A percentile compares a stretch with the other conserved stretches of the same genome.
These are phyloP conservation scores for Alloascoidea africana DNA, from an alignment of 805 yeast genomes.

Conservation along the genomic window DNA sequence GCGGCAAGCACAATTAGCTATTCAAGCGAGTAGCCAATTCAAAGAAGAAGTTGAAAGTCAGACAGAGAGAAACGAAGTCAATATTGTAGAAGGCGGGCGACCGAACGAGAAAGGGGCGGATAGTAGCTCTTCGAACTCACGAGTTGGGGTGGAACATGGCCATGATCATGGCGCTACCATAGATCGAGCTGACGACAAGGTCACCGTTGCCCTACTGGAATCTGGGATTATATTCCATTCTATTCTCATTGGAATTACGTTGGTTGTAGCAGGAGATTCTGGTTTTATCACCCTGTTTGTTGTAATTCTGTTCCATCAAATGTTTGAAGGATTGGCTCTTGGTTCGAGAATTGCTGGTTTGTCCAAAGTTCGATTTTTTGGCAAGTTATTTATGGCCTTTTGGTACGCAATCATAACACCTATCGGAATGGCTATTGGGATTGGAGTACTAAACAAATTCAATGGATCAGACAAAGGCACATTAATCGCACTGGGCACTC, in stretches of 20 bases:
- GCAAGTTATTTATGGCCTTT: conserved; percentile 7
- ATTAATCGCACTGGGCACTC: conserved; percentile 52
- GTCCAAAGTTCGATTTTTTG: conserved; percentile 26
- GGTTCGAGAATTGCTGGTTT: conserved; percentile 61
- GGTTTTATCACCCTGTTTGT: conserved; percentile 59
- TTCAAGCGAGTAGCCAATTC: conserved; percentile 5
- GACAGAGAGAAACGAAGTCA: too few relatives aligned
- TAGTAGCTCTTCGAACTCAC: too few relatives aligned
- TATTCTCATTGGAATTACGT: conserved; percentile 61
- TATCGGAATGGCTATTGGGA: conserved; percentile 61
- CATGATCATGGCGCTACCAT: too few relatives aligned
- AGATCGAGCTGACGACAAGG: too few relatives aligned
- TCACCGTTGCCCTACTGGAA: too few relatives aligned
- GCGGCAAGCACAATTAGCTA: conserved; percentile 7
- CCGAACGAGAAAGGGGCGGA: too few relatives aligned
- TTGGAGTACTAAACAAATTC: conserved; percentile 54
- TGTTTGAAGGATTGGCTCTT: conserved; percentile 77
- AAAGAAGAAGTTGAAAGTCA: conserved; percentile 4
- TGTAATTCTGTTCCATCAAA: conserved; percentile 44
- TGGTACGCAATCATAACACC: conserved; percentile 58
- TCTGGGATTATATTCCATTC: conserved; percentile 79
- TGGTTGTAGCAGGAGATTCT: conserved; percentile 56
- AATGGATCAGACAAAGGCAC: conserved; percentile 43
- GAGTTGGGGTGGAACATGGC: too few relatives aligned
- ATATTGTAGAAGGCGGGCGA: too few relatives aligned